Evolutionary conservation across 352 stramenopile species (phyloP).

Genomic region (Poterioochromonas sp.): DNA sequence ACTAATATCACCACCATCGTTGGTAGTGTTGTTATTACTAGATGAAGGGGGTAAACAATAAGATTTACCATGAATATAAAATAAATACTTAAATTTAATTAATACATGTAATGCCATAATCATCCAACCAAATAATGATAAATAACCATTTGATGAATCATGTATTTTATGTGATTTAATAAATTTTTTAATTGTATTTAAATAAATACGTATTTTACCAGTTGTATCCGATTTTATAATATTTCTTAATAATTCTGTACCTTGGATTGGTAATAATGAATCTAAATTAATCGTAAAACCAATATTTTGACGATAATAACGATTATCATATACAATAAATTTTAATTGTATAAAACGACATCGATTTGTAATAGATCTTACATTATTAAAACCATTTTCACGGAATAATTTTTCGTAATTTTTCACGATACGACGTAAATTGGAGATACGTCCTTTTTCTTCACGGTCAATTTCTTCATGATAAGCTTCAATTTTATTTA

Average conservation of each 20-base stretch:
- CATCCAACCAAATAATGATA: background rate
- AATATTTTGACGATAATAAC: background rate
- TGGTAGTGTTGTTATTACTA: background rate
- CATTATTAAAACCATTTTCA: background rate
- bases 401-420: background rate
- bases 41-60: background rate
- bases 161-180: background rate
- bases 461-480: background rate
- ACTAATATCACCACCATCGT: background rate
- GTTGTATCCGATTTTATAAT: background rate
- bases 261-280: background rate
- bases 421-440: background rate
- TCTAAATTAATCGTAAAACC: background rate
- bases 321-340: background rate
- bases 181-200: constrained; percentile 5
- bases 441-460: background rate
- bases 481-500: background rate
- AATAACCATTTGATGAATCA: background rate
- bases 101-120: constrained; percentile 10
- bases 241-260: background rate
- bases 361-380: background rate
- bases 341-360: background rate
- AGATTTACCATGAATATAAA: background rate
- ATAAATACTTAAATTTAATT: background rate
- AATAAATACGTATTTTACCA: background rate